phyloP scores from a whole-genome alignment of 2,329 filamentous ascomycete species.

The Pestalotiopsis fici region DNA sequence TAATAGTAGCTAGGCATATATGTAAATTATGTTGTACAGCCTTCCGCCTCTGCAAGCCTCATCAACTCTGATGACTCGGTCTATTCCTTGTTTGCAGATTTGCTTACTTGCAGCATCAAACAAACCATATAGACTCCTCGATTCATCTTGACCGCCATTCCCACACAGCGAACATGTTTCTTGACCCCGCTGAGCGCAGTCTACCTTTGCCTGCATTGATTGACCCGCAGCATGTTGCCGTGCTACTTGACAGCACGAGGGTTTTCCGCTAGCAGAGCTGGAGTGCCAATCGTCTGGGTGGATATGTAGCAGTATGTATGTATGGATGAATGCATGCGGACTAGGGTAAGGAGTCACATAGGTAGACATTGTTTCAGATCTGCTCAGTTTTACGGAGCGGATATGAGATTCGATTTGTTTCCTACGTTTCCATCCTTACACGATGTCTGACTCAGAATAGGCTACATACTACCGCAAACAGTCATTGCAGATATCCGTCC shows the following conservation, averaged over 20 bases:
- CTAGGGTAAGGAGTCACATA: not conserved
- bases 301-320: not conserved
- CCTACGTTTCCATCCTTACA: not conserved
- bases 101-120: not conserved
- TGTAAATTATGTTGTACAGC: not conserved
- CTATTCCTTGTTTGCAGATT: not conserved
- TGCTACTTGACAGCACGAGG: not conserved
- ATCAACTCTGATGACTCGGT: not conserved
- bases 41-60: not conserved
- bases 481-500: not conserved
- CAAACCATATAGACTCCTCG: not conserved
- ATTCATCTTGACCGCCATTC: not conserved
- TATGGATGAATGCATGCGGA: not conserved
- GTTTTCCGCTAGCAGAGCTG: not conserved
- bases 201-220: not conserved
- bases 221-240: not conserved
- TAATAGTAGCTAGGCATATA: not conserved
- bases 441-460: not conserved
- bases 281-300: not conserved
- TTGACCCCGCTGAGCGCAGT: not conserved
- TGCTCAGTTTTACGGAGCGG: not conserved
- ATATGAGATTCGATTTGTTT: not conserved
- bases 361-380: not conserved
- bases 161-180: not conserved
- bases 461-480: not conserved